phyloP scores from a whole-genome alignment of 495 filamentous ascomycete genomes.

The Aspergillus funiculosus region DNA sequence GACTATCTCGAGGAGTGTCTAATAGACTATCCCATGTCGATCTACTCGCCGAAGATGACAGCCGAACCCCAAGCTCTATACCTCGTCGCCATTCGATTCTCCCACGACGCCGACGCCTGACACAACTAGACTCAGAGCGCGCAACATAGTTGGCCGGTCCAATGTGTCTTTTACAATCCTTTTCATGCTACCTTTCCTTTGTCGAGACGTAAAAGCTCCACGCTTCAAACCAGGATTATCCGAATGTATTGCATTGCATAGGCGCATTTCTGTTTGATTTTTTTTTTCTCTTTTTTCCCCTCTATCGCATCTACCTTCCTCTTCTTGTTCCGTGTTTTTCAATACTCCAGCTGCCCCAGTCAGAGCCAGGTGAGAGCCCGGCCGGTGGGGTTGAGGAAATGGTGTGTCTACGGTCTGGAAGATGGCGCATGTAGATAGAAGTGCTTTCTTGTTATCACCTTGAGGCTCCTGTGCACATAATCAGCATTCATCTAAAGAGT shows the following conservation, averaged over 20 bases:
- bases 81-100: constrained; percentile 35
- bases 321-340: constrained; percentile 4
- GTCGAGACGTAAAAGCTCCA: not conserved
- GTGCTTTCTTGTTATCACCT: not conserved
- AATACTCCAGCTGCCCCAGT: not conserved
- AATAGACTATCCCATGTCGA: constrained; percentile 40
- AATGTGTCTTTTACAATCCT: not conserved
- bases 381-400: constrained; percentile 1
- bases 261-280: constrained; percentile 16
- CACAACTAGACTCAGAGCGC: constrained; percentile 38
- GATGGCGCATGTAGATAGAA: constrained; percentile 11
- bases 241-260: constrained; percentile 20
- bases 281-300: constrained; percentile 4
- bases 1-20: constrained; percentile 41
- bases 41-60: constrained; percentile 34
- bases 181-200: constrained; percentile 7
- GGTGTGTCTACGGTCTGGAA: constrained; percentile 1
- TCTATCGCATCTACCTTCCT: not conserved
- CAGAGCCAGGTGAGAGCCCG: not conserved
- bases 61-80: constrained; percentile 29
- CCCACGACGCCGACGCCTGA: constrained; percentile 37
- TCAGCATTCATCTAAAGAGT: too few species aligned
- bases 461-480: constrained; percentile 1
- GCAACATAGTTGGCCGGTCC: constrained; percentile 16
- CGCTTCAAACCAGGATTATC: not conserved